Conservation (phyloP, 164 flowering plant genomes). For the Vitis rupestris region DNA sequence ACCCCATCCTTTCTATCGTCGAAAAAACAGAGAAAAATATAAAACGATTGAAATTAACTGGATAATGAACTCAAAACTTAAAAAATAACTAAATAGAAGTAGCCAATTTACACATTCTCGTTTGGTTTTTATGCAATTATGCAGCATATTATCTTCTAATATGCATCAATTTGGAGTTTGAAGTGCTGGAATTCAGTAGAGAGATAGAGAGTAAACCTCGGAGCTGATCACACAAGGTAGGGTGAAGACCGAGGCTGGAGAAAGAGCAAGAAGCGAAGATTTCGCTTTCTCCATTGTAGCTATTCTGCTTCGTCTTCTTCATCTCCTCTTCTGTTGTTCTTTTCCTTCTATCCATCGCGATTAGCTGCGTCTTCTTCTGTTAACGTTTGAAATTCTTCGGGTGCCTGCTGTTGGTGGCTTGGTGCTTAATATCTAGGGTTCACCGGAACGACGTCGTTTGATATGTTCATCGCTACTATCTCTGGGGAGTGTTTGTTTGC, state of each 20-base stretch:
- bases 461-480: no score
- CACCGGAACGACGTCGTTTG: no score
- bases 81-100: background rate
- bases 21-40: background rate
- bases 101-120: no score
- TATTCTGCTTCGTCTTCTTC: conserved; percentile 11
- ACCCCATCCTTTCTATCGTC: conserved; percentile 69
- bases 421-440: no score
- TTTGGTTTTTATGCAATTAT: no score
- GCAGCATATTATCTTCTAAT: no score
- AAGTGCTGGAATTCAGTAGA: background rate
- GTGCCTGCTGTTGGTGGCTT: background rate
- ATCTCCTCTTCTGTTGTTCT: conserved; percentile 3
- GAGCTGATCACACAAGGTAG: conserved; percentile 72
- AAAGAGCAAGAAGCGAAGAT: conserved; percentile 78
- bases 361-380: background rate
- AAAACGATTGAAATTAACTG: no score
- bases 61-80: background rate
- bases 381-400: background rate
- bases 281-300: conserved; percentile 9
- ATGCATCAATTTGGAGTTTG: no score
- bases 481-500: no score
- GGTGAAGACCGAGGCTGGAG: conserved; percentile 72
- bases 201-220: conserved; percentile 38
- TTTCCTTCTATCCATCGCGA: background rate